Percentiles rank a stretch among this genome's conserved stretches.
phyloP scores from a whole-genome alignment of 148 eudicot genomes.

The Polygonum aviculare region DNA sequence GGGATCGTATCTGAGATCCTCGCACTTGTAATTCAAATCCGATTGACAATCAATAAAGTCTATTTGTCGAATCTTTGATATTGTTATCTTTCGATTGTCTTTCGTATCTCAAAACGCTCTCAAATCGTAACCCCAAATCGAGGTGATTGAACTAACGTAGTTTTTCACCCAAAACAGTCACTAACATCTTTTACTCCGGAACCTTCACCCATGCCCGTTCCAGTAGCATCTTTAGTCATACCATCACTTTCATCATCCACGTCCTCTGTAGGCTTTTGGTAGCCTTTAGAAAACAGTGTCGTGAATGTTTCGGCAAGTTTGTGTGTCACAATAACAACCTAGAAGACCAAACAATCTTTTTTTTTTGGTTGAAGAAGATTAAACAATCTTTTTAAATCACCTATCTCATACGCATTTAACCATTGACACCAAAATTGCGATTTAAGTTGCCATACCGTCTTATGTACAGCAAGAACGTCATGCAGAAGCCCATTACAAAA shows the following conservation, averaged over 20 bases:
- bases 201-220: conserved; percentile 98
- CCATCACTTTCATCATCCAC: conserved; percentile 35
- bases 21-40: too few species aligned
- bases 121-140: too few species aligned
- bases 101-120: too few species aligned
- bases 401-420: neutral
- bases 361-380: too few species aligned
- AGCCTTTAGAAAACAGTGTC: conserved; percentile 70
- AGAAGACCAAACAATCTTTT: neutral
- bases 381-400: neutral
- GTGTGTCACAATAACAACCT: conserved; percentile 63
- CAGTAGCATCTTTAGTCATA: conserved; percentile 56
- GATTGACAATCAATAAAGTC: too few species aligned
- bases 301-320: conserved; percentile 61
- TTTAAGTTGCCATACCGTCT: conserved; percentile 42
- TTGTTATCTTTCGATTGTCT: too few species aligned
- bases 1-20: too few species aligned
- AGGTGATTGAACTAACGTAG: too few species aligned
- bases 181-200: conserved; percentile 74
- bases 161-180: conserved; percentile 1
- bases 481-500: conserved; percentile 58
- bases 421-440: neutral
- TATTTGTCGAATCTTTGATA: too few species aligned
- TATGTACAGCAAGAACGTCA: conserved; percentile 61
- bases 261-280: conserved; percentile 55